A percentile compares a stretch with the other conserved stretches of the same genome.
Evolutionary conservation across 176 grass and related monocot species (phyloP).

Genomic region (Triticum urartu): DNA sequence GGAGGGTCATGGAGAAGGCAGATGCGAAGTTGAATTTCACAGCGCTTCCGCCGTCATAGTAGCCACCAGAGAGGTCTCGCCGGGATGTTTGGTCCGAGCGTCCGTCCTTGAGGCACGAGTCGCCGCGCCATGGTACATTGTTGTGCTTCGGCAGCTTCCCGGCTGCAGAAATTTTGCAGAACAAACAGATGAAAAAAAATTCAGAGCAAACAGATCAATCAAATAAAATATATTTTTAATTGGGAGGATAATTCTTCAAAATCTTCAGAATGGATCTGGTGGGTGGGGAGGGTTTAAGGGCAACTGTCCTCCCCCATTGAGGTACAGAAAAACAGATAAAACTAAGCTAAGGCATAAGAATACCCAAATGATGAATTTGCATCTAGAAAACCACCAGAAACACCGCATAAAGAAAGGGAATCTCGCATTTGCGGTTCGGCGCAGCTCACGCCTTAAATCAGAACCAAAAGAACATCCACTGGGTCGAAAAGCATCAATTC

Average conservation of each 20-base stretch:
- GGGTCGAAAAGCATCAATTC: background rate
- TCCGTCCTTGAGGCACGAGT: slow-evolving; percentile 85
- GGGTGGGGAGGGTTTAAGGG: background rate
- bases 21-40: slow-evolving; percentile 86
- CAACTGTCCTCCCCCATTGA: background rate
- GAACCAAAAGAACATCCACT: background rate
- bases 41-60: slow-evolving; percentile 73
- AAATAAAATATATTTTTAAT: background rate
- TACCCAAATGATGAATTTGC: background rate
- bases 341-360: background rate
- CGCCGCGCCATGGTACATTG: slow-evolving; percentile 75
- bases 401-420: background rate
- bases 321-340: background rate
- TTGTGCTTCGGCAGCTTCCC: slow-evolving; percentile 83
- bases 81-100: slow-evolving; percentile 53
- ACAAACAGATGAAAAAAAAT: background rate
- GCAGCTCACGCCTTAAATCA: background rate
- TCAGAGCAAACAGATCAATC: background rate
- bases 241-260: background rate
- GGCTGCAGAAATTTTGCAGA: slow-evolving; percentile 48
- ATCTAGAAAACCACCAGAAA: background rate
- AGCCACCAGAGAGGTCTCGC: slow-evolving; percentile 68
- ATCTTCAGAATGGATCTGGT: slow-evolving; percentile 26
- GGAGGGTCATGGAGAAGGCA: slow-evolving; percentile 88
- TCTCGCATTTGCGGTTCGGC: background rate